Evolutionary conservation across 2,329 filamentous ascomycete genomes (phyloP).

Genomic region (Ophiocordyceps sinensis): DNA sequence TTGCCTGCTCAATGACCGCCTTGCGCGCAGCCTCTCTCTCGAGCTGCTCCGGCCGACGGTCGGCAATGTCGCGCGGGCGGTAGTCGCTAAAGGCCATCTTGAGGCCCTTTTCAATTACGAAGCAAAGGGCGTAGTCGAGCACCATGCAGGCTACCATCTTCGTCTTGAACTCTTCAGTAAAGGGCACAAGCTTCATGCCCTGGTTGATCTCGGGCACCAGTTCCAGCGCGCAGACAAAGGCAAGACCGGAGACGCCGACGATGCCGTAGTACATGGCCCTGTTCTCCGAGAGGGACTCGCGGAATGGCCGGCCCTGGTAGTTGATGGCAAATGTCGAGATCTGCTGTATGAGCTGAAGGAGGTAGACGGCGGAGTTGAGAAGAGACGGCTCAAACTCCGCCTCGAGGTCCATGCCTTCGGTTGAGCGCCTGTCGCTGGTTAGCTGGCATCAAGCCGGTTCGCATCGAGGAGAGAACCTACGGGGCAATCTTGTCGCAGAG

Average conservation of each 20-base stretch:
- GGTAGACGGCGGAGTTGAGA: constrained; percentile 92
- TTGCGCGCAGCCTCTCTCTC: constrained; percentile 59
- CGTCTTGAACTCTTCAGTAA: constrained; percentile 74
- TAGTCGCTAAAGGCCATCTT: constrained; percentile 85
- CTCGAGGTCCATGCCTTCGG: constrained; percentile 65
- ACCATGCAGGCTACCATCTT: constrained; percentile 78
- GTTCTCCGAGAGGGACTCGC: constrained; percentile 90
- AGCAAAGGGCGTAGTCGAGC: constrained; percentile 77
- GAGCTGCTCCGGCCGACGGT: constrained; percentile 74
- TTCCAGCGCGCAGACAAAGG: constrained; percentile 89
- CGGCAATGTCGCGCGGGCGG: constrained; percentile 83
- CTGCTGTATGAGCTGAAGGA: constrained; percentile 95
- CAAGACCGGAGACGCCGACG: constrained; percentile 73
- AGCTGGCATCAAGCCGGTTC: not conserved
- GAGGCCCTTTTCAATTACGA: constrained; percentile 69
- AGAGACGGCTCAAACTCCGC: constrained; percentile 88
- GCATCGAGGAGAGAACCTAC: constrained; percentile 35
- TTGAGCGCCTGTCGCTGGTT: constrained; percentile 23
- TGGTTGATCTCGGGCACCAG: constrained; percentile 92
- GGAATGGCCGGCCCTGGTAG: constrained; percentile 96
- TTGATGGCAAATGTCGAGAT: constrained; percentile 99
- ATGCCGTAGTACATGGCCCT: constrained; percentile 97
- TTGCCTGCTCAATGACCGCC: constrained; percentile 35
- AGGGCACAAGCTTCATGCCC: constrained; percentile 83
- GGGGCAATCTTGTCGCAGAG: constrained; percentile 78